These are phyloP conservation scores for Apium graveolens DNA, from an alignment of 129 eudicot genomes.

Conservation along the genomic window DNA sequence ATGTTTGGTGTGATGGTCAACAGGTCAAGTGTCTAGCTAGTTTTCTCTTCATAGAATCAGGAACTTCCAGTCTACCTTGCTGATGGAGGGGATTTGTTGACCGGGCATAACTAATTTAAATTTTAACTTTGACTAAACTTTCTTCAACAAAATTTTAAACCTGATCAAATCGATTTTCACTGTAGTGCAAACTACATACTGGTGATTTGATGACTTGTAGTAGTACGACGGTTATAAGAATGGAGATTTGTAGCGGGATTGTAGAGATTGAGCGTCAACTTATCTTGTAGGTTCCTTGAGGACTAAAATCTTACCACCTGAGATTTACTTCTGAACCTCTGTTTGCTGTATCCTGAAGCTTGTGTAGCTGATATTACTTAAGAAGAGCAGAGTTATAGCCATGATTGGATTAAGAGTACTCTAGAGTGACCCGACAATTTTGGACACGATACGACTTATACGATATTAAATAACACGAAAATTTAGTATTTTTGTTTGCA, in stretches of 20 bases:
- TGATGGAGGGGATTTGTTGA: neutral
- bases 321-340: too few species aligned
- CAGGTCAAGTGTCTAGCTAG: neutral
- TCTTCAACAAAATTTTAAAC: neutral
- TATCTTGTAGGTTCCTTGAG: neutral
- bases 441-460: too few species aligned
- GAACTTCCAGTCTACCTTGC: neutral
- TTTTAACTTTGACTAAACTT: neutral
- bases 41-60: neutral
- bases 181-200: neutral
- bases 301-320: neutral
- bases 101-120: neutral
- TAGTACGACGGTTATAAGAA: too few species aligned
- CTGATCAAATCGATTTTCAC: neutral
- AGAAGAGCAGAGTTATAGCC: neutral
- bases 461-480: too few species aligned
- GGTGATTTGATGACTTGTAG: neutral
- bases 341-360: too few species aligned
- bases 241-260: too few species aligned
- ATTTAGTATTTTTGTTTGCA: too few species aligned
- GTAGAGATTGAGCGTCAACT: neutral
- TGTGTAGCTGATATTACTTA: neutral
- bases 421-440: too few species aligned
- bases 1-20: neutral
- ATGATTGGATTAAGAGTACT: neutral